Conservation (phyloP, 2,329 filamentous ascomycete species). For the Phaeosphaeria sp. region DNA sequence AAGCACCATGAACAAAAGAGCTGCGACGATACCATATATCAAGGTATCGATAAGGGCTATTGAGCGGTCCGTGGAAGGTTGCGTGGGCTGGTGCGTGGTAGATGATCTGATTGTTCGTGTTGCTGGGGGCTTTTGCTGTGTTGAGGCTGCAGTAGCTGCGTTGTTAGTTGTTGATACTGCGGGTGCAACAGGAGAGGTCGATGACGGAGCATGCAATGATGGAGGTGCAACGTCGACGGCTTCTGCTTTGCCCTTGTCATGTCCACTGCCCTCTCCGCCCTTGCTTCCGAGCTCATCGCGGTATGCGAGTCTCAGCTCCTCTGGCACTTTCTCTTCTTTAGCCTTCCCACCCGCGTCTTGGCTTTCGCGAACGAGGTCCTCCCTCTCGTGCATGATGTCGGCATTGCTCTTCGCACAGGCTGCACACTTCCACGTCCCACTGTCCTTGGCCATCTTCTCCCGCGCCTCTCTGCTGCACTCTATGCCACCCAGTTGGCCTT, state of each 20-base stretch:
- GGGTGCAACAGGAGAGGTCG: neutral
- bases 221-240: constrained; percentile 11
- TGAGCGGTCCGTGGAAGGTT: constrained; percentile 58
- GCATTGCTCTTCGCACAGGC: constrained; percentile 74
- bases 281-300: constrained; percentile 70
- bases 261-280: constrained; percentile 10
- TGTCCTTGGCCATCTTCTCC: constrained; percentile 71
- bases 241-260: constrained; percentile 29
- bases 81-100: constrained; percentile 20
- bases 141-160: constrained; percentile 1
- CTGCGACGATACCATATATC: constrained; percentile 74
- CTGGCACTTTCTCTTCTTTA: constrained; percentile 57
- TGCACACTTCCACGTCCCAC: constrained; percentile 69
- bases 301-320: constrained; percentile 70
- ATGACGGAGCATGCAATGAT: neutral
- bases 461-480: constrained; percentile 72
- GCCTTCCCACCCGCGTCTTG: constrained; percentile 51
- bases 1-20: constrained; percentile 73
- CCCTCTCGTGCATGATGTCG: constrained; percentile 75
- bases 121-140: neutral
- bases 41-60: constrained; percentile 81
- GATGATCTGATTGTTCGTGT: neutral
- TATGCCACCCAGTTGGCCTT: constrained; percentile 88
- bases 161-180: neutral
- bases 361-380: constrained; percentile 60